Evolutionary conservation across 1,139 yeast species (phyloP).

Genomic region (Geotrichum restrictum): DNA sequence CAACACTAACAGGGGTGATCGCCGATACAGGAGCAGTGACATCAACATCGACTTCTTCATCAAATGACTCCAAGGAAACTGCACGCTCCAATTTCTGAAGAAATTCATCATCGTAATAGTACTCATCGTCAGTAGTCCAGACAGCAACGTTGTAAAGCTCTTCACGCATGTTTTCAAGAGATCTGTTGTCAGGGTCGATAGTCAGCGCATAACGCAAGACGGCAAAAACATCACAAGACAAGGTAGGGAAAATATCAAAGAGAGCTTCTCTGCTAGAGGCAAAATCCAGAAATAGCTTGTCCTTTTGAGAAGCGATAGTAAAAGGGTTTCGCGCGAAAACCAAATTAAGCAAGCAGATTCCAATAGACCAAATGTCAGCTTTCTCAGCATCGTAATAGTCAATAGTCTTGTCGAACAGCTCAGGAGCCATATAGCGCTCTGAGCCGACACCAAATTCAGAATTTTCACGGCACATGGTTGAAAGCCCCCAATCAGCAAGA

Average conservation of each 20-base stretch:
- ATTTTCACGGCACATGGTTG: slow-evolving; percentile 61
- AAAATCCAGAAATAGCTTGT: slow-evolving; percentile 81
- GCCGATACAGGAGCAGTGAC: background rate
- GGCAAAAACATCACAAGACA: slow-evolving; percentile 82
- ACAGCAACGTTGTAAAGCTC: slow-evolving; percentile 60
- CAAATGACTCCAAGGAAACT: too few species aligned
- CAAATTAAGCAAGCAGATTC: slow-evolving; percentile 77
- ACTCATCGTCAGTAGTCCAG: slow-evolving; percentile 83
- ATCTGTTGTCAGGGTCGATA: slow-evolving; percentile 83
- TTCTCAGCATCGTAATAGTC: slow-evolving; percentile 76
- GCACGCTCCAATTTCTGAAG: too few species aligned
- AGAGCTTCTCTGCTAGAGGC: slow-evolving; percentile 84
- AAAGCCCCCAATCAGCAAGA: slow-evolving; percentile 89
- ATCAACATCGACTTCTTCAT: slow-evolving; percentile 2
- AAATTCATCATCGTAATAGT: slow-evolving; percentile 46
- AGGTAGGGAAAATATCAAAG: slow-evolving; percentile 85
- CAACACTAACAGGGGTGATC: slow-evolving; percentile 1
- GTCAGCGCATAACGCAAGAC: slow-evolving; percentile 75
- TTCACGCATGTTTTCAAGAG: slow-evolving; percentile 53
- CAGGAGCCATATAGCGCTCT: slow-evolving; percentile 97
- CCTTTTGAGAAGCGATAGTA: slow-evolving; percentile 72
- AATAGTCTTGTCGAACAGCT: slow-evolving; percentile 52
- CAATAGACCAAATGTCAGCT: slow-evolving; percentile 91
- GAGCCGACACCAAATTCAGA: slow-evolving; percentile 88
- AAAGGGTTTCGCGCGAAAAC: slow-evolving; percentile 92